Evolutionary conservation across 2,329 filamentous ascomycete genomes (phyloP).

Genomic region (Sporothrix euskadiensis): DNA sequence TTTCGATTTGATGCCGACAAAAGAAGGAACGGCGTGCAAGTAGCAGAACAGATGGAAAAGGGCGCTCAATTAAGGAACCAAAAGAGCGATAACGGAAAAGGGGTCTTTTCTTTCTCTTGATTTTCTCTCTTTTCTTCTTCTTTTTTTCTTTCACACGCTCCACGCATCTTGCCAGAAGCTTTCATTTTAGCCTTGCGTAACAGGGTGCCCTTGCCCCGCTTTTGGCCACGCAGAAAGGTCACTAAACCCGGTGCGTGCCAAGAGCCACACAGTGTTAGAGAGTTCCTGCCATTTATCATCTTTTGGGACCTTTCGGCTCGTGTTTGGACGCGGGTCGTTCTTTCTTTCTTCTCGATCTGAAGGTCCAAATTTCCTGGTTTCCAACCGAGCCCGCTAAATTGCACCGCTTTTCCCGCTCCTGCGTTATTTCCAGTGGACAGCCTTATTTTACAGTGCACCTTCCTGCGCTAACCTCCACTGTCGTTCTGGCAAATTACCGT

Average conservation of each 20-base stretch:
- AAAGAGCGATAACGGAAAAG: not conserved
- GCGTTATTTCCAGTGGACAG: not conserved
- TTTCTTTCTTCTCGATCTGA: not conserved
- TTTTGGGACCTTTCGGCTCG: not conserved
- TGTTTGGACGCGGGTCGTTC: not conserved
- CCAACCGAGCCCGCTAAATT: not conserved
- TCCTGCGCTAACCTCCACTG: not conserved
- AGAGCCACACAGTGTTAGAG: constrained; percentile 5
- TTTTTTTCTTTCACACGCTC: constrained; percentile 15
- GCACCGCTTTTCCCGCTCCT: too few relatives aligned
- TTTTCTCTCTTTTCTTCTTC: constrained; percentile 11
- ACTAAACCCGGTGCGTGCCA: constrained; percentile 8
- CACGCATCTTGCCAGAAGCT: not conserved
- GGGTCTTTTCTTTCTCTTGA: not conserved
- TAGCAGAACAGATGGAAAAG: not conserved
- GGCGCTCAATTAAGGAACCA: not conserved
- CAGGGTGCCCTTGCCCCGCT: constrained; percentile 9
- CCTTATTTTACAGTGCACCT: constrained; percentile 1
- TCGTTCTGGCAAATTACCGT: constrained; percentile 1
- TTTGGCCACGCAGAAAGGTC: constrained; percentile 16
- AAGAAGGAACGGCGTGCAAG: not conserved
- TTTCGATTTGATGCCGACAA: not conserved
- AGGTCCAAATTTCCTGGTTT: constrained; percentile 2
- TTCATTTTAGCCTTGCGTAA: constrained; percentile 24
- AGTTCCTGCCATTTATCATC: not conserved